A percentile compares a stretch with the other conserved stretches of the same genome.
Evolutionary conservation across 2,329 filamentous ascomycete genomes (phyloP).

Genomic region (Myriosclerotinia duriaeana): DNA sequence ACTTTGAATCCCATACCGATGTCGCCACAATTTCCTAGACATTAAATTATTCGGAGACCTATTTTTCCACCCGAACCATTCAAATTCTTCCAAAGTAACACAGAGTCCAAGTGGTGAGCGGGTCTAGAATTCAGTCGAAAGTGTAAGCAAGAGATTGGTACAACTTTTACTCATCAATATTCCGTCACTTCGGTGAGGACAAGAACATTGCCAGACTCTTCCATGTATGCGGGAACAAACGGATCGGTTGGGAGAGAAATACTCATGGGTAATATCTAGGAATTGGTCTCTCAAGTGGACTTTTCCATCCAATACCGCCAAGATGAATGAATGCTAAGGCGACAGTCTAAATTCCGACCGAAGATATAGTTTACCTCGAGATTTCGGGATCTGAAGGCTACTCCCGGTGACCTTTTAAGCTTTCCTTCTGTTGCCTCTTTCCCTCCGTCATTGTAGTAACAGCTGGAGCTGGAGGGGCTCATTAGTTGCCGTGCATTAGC

Average conservation of each 20-base stretch:
- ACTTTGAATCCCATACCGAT: conserved; percentile 6
- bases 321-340: too few species aligned
- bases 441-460: too few species aligned
- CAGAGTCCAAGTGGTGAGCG: background rate
- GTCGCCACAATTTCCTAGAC: background rate
- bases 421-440: too few species aligned
- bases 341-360: too few species aligned
- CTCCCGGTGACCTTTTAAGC: too few species aligned
- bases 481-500: background rate
- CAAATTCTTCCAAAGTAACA: background rate
- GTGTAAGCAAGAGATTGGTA: conserved; percentile 1
- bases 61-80: background rate
- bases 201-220: background rate
- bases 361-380: too few species aligned
- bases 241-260: too few species aligned
- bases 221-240: too few species aligned
- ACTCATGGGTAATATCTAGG: too few species aligned
- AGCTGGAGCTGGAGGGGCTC: background rate
- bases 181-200: background rate
- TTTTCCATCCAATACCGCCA: too few species aligned
- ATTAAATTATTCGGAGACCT: background rate
- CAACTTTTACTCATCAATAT: background rate
- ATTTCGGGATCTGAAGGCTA: too few species aligned
- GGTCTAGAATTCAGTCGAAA: conserved; percentile 19
- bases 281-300: too few species aligned